These are phyloP conservation scores for Fusarium gaditjirri DNA, from an alignment of 2,329 filamentous ascomycete species.

Conservation along the genomic window DNA sequence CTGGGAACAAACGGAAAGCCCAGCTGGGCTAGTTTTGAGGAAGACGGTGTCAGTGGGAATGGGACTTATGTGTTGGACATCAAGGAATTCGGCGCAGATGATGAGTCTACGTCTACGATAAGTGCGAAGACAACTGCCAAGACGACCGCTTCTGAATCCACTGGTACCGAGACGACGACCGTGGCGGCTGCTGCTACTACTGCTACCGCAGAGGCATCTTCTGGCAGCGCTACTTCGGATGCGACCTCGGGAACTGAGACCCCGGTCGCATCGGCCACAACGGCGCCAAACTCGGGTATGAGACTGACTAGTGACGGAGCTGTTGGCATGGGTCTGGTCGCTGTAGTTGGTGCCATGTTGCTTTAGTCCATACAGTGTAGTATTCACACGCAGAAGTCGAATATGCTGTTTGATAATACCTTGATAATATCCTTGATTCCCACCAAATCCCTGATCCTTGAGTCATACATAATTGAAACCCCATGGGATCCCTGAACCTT, in stretches of 20 bases:
- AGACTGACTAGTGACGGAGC: neutral
- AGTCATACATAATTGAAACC: fast-evolving
- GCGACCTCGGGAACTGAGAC: neutral
- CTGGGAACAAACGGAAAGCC: constrained; percentile 15
- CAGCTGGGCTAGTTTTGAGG: constrained; percentile 30
- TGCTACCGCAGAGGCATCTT: neutral
- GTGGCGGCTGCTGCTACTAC: neutral
- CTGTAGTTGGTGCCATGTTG: neutral
- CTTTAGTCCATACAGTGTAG: neutral
- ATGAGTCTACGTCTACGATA: constrained; percentile 1
- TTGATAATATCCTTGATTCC: neutral
- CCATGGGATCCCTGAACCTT: fast-evolving
- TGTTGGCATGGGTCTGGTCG: neutral
- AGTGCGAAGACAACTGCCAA: constrained; percentile 6
- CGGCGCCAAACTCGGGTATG: neutral
- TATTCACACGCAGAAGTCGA: neutral
- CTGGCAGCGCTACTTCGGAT: neutral
- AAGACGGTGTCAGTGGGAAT: constrained; percentile 1
- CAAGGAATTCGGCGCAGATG: constrained; percentile 12
- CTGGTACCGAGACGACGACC: neutral
- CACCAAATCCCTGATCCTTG: neutral
- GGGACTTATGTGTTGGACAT: constrained; percentile 25
- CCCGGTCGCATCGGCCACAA: neutral
- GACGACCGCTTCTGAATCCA: neutral
- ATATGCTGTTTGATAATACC: neutral